phyloP scores from a whole-genome alignment of 1,284 basidiomycete genomes.

The Mrakiaceae sp. region DNA sequence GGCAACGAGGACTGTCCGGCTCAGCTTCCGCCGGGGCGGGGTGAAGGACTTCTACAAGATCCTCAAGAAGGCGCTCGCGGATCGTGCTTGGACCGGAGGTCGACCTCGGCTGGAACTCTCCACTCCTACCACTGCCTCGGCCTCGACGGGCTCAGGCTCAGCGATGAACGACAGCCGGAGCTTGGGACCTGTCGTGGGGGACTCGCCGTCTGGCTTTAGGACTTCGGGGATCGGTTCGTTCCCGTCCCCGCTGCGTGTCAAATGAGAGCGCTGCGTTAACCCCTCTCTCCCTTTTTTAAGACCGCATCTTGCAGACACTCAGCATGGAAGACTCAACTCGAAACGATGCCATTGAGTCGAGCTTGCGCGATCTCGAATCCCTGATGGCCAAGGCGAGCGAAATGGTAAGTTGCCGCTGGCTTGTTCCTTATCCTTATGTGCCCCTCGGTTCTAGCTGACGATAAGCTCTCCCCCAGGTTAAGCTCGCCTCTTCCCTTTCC shows the following conservation, averaged over 20 bases:
- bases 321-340: slow-evolving; percentile 54
- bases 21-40: slow-evolving; percentile 86
- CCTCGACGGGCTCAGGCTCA: no score
- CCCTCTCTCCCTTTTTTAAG: slow-evolving; percentile 25
- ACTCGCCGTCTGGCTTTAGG: no score
- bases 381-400: slow-evolving; percentile 85
- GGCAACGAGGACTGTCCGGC: slow-evolving; percentile 26
- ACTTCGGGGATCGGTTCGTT: slow-evolving; percentile 10
- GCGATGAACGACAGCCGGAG: no score
- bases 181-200: no score
- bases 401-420: slow-evolving; percentile 45
- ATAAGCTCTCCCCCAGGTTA: slow-evolving; percentile 30
- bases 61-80: slow-evolving; percentile 62
- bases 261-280: no score
- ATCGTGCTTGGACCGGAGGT: slow-evolving; percentile 63
- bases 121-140: neutral
- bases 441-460: no score
- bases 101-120: slow-evolving; percentile 27
- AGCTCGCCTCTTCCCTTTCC: slow-evolving; percentile 76
- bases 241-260: no score
- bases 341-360: slow-evolving; percentile 59
- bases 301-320: slow-evolving; percentile 64
- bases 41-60: slow-evolving; percentile 71
- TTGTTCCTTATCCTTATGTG: neutral
- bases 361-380: slow-evolving; percentile 79